phyloP scores from a whole-genome alignment of 768 basidiomycete species.

The Mycena crocata region DNA sequence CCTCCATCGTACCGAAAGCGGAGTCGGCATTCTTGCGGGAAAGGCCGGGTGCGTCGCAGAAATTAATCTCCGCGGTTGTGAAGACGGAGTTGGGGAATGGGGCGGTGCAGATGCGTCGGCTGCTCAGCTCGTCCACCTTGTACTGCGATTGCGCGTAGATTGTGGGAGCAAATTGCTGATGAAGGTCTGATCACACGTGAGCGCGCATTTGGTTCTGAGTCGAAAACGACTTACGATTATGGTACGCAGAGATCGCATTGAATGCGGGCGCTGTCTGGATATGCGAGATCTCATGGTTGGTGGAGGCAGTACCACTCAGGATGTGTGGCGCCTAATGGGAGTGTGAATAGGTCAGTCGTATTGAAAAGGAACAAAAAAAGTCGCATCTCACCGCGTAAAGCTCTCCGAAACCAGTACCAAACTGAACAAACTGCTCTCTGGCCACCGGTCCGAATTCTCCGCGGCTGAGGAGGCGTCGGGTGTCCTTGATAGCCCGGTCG shows the following conservation, averaged over 20 bases:
- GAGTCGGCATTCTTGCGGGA: background rate
- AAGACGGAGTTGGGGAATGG: background rate
- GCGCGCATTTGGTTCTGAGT: background rate
- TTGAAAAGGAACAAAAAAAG: no score
- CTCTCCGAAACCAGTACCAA: background rate
- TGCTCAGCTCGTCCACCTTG: background rate
- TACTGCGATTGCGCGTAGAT: background rate
- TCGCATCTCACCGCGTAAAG: background rate
- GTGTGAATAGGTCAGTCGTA: background rate
- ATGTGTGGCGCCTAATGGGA: background rate
- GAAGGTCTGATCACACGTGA: background rate
- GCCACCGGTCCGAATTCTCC: background rate
- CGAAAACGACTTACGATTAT: constrained; percentile 6
- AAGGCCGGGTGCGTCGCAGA: background rate
- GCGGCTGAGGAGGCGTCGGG: background rate
- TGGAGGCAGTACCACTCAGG: background rate
- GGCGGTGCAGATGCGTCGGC: background rate
- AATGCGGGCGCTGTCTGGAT: background rate
- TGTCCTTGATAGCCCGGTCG: rapidly evolving
- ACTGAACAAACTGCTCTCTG: background rate
- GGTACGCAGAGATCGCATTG: background rate
- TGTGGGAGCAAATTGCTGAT: background rate
- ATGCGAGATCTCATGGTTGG: background rate
- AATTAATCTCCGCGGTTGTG: constrained; percentile 2
- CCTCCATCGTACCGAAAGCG: background rate